A percentile compares a stretch with the other conserved stretches of the same genome.
Evolutionary conservation across 75 land plant genomes (phyloP).

Genomic region (Cunninghamia lanceolata): DNA sequence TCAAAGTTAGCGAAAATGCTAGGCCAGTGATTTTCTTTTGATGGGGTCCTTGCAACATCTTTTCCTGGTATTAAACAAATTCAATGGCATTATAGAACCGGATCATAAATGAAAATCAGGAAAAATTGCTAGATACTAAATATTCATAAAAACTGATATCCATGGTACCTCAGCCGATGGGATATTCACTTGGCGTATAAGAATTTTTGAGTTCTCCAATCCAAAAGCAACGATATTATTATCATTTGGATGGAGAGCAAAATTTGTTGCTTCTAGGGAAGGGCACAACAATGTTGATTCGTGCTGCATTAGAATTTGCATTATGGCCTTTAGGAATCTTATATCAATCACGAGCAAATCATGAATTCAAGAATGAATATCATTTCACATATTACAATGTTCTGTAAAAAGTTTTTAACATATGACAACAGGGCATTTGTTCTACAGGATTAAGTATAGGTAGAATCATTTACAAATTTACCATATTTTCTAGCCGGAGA

Average conservation of each 20-base stretch:
- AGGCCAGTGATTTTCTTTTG: constrained; percentile 7
- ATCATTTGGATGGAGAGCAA: not conserved
- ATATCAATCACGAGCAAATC: not conserved
- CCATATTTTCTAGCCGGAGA: not conserved
- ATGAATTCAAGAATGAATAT: not conserved
- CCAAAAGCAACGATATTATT: not conserved
- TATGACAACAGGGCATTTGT: not conserved
- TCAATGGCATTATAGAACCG: not conserved
- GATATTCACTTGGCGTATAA: not conserved
- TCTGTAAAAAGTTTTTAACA: not conserved
- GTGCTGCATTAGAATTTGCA: not conserved
- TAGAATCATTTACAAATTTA: not conserved
- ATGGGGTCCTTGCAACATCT: not conserved
- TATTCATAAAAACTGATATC: no score
- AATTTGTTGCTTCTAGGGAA: not conserved
- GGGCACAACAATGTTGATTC: not conserved
- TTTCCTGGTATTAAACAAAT: not conserved
- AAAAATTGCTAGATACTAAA: not conserved
- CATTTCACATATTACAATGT: not conserved
- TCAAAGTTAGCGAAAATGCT: not conserved
- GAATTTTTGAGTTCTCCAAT: not conserved
- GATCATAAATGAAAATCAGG: not conserved
- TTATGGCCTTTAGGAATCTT: not conserved
- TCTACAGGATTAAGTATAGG: not conserved
- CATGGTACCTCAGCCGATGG: not conserved